phyloP scores from a whole-genome alignment of 2,329 filamentous ascomycete genomes.

The Pseudocercospora pini-densiflorae region DNA sequence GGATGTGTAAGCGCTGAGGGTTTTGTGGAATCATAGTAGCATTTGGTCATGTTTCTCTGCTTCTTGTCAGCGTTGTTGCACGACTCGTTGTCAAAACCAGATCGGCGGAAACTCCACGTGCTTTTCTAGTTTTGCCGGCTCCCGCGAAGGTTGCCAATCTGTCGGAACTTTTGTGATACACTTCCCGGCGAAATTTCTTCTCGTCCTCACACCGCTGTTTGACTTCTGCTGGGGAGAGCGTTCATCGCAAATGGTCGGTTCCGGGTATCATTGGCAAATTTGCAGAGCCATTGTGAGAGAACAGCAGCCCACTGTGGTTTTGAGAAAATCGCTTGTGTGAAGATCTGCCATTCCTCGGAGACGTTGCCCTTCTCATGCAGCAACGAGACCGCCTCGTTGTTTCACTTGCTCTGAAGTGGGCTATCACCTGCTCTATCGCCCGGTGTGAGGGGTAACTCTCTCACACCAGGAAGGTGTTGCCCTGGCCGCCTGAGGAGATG shows the following conservation, averaged over 20 bases:
- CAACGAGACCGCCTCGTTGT: constrained; percentile 6
- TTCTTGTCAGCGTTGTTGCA: neutral
- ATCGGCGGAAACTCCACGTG: constrained; percentile 3
- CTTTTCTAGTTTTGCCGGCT: neutral
- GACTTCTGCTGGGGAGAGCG: neutral
- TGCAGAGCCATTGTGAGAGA: neutral
- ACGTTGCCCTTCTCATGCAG: neutral
- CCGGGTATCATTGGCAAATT: neutral
- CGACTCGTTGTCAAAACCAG: constrained; percentile 6
- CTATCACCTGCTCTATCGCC: neutral
- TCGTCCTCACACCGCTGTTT: neutral
- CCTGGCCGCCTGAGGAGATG: neutral
- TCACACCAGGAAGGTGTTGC: neutral
- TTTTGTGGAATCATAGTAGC: too few species aligned
- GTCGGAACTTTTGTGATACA: neutral
- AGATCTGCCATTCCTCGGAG: neutral
- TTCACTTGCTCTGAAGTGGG: neutral
- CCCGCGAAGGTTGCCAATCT: neutral
- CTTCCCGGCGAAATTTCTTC: neutral
- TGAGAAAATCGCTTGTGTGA: neutral
- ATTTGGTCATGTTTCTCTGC: neutral
- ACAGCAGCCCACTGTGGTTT: neutral
- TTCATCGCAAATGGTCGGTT: neutral
- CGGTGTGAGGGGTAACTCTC: neutral
- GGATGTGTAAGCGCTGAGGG: neutral